These are phyloP conservation scores for Aspergillus pseudoviridinutans DNA, from an alignment of 2,329 filamentous ascomycete species.

Conservation along the genomic window DNA sequence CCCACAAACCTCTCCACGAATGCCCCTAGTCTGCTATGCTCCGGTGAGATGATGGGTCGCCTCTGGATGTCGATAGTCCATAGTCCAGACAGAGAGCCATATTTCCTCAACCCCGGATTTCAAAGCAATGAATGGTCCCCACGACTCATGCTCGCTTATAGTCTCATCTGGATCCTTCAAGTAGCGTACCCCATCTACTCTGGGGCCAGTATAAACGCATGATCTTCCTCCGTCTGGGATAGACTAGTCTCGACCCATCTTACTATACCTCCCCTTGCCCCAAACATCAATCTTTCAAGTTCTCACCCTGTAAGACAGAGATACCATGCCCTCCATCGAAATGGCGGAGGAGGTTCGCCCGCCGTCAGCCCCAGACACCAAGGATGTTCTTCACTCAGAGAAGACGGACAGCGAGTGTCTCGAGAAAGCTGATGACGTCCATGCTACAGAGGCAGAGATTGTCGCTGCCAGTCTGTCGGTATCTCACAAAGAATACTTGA, in stretches of 20 bases:
- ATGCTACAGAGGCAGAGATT: conserved; percentile 23
- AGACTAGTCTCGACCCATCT: not conserved
- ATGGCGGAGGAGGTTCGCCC: not conserved
- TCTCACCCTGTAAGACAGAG: too few relatives aligned
- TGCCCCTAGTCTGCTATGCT: not conserved
- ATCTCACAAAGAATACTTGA: conserved; percentile 45
- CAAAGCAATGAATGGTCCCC: too few relatives aligned
- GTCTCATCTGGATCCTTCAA: too few relatives aligned
- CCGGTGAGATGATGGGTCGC: not conserved
- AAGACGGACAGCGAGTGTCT: not conserved
- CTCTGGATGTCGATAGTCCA: not conserved
- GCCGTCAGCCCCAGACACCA: not conserved
- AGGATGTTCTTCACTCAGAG: not conserved
- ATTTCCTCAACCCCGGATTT: not conserved
- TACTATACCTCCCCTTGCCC: not conserved
- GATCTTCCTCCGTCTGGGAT: not conserved
- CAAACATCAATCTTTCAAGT: too few relatives aligned
- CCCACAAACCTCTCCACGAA: not conserved
- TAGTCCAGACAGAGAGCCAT: not conserved
- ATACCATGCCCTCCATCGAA: not conserved
- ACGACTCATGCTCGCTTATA: too few relatives aligned
- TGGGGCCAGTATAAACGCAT: not conserved
- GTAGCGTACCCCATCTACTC: not conserved
- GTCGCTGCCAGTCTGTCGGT: conserved; percentile 24
- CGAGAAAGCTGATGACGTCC: conserved; percentile 4